Base-by-base conservation (phyloP, 2,329 filamentous ascomycete species). In the Bipolaris victoriae region DNA sequence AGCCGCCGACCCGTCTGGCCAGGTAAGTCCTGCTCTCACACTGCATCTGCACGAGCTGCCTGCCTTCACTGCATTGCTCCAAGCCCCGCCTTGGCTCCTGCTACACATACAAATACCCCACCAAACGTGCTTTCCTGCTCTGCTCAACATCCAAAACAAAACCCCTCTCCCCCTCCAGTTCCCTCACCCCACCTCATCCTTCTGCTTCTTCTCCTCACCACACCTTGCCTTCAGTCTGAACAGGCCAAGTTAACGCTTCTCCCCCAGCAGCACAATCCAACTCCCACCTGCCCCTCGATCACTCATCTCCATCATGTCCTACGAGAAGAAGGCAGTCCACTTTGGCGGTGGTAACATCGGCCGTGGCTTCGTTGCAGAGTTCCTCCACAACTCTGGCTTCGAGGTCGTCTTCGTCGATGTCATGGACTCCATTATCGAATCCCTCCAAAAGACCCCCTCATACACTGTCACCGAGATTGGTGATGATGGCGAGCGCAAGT, bases 371-470 rank as follows among this genome's bases (percentile, higher is more conserved):
- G 76, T 80, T 39, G 77, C 76, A 61, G 75, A 77, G 71, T 95
- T 97, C 81, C 86, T 98, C 39, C 91, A 97, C 83, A 90, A 96
- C 78, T 95, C 93, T 11, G 93, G 91, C 75, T 99, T 93, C 77
- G 91, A 97, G 75, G 94, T 99, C 71, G 84, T 98, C 81, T 98
- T 99, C 74, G 89, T 96, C 69, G 95, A 99, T 83, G 93, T 99
- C 66, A 88, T 92, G 80, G 92, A 94, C 76, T 80, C 80, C 60
- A 82, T 97, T 62, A 95, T 98, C 76, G 83, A 94, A 69, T 80
- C 84, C 51, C 86, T 99, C 67, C 92, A 98, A 76, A 80, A 83
- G 18, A 84, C 86, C 47, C 83, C 87, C 54, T 90, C 87, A 13
- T 99, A 98, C 85, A 88, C 89, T 63, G 94, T 99, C 75, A 96